Evolutionary conservation across 306 rosid species (phyloP), one percentile per base, ranked within the genome.

Genomic region (Vachellia collinsii): DNA sequence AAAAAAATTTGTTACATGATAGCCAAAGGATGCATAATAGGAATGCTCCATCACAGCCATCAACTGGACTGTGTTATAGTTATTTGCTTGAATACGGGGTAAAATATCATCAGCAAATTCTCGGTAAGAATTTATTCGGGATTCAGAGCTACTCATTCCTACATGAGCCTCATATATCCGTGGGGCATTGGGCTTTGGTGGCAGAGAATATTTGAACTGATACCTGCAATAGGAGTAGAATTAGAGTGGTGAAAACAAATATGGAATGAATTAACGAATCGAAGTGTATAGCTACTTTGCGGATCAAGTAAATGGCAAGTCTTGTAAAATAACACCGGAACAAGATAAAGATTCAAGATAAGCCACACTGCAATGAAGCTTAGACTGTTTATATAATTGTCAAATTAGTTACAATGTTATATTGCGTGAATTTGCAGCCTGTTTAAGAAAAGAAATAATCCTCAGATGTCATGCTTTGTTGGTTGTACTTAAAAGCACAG

Each of bases 21-120:
- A 94, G 51, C 99, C 99, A 77, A 94, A 94, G 42, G 99, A 94
- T 79, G 95, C 99, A 87, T 94, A 94, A 88, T 94, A 94, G 62
- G 99, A 94, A 82, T 94, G 99, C 86, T 94, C 99, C 97, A 94
- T 92, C 82, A 94, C 92, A 16, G 97, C 97, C 99, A 94, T 94
- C 86, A 94, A 86, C 84, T 94, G 99, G 77, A 94, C 95, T 51
- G 97, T 94, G 86, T 91, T 94, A 68, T 94, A 94, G 92, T 94
- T 91, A 81, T 91, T 94, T 83, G 82, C 94, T 67, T 34, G 87
- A 75, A 93, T 89, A 76, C 94, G 99, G 85, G 99, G 99, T 83
- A 94, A 88, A 72, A 93, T 51, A 59, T 88, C 86, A 79, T 94
- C 99, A 41, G 99, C 99, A 81, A 94, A 94, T 87, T 93, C 97